These are phyloP conservation scores for Dacryopinax primogenitus DNA, from an alignment of 768 basidiomycete species.

Conservation along the genomic window DNA sequence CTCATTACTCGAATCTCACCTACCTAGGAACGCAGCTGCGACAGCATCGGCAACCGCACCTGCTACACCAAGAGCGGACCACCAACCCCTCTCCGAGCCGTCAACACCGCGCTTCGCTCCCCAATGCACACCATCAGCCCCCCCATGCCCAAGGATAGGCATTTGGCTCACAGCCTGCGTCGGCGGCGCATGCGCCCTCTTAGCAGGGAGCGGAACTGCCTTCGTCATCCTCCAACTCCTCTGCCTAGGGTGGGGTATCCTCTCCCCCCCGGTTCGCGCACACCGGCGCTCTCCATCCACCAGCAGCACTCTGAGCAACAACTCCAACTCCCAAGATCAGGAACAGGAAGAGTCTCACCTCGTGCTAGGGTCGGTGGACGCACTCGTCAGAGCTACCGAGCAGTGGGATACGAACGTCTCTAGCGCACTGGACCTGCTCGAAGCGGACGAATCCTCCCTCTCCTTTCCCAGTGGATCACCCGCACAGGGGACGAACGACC, in stretches of 20 bases:
- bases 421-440: background rate
- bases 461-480: background rate
- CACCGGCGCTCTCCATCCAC: background rate
- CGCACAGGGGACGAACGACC: background rate
- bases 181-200: background rate
- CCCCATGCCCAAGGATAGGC: background rate
- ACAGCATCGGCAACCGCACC: too few species aligned
- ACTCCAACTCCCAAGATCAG: too few species aligned
- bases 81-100: too few species aligned
- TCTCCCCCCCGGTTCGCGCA: background rate
- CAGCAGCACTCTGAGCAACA: background rate
- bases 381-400: background rate
- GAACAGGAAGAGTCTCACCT: background rate
- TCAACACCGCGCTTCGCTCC: too few species aligned
- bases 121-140: too few species aligned
- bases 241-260: background rate
- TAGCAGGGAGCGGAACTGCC: background rate
- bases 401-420: background rate
- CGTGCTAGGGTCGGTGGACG: background rate
- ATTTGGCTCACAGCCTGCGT: background rate
- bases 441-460: background rate
- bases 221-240: background rate
- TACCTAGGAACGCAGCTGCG: too few species aligned
- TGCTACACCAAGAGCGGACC: too few species aligned
- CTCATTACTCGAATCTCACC: background rate